These are phyloP conservation scores for Magnolia kwangsiensis DNA, from an alignment of 164 flowering plant species.

Conservation along the genomic window DNA sequence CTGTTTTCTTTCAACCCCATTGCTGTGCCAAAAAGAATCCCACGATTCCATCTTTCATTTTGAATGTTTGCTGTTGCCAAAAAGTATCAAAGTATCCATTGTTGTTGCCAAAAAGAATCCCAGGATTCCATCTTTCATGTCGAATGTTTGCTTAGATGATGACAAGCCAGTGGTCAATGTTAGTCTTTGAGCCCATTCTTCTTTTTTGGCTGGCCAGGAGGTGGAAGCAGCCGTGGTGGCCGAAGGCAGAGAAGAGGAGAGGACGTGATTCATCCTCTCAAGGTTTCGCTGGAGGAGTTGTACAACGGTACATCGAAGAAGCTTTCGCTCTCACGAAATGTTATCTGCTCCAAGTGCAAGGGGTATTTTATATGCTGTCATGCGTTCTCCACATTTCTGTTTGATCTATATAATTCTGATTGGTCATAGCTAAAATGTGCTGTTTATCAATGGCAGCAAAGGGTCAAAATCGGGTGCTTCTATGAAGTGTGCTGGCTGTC, in stretches of 20 bases:
- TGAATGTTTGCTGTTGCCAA: too few relatives aligned
- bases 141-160: background rate
- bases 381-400: background rate
- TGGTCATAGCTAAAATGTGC: background rate
- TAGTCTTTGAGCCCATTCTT: background rate
- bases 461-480: slow-evolving; percentile 90
- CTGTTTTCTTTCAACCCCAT: background rate
- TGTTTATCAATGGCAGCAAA: slow-evolving; percentile 36
- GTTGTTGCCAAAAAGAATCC: too few relatives aligned
- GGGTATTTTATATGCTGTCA: slow-evolving; percentile 41
- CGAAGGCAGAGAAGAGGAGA: slow-evolving; percentile 64
- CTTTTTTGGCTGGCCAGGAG: slow-evolving; percentile 15
- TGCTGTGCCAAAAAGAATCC: background rate
- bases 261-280: slow-evolving; percentile 62
- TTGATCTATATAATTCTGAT: background rate
- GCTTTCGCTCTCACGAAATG: slow-evolving; percentile 74
- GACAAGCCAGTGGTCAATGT: background rate
- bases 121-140: too few relatives aligned
- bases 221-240: slow-evolving; percentile 59
- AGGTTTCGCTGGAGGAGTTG: slow-evolving; percentile 63
- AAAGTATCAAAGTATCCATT: too few relatives aligned
- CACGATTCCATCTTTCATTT: too few relatives aligned
- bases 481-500: slow-evolving; percentile 63
- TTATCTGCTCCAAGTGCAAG: slow-evolving; percentile 72
- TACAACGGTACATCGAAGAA: slow-evolving; percentile 61